Evolutionary conservation across 2,329 filamentous ascomycete species (phyloP).

Genomic region (Beauveria pseudobassiana): DNA sequence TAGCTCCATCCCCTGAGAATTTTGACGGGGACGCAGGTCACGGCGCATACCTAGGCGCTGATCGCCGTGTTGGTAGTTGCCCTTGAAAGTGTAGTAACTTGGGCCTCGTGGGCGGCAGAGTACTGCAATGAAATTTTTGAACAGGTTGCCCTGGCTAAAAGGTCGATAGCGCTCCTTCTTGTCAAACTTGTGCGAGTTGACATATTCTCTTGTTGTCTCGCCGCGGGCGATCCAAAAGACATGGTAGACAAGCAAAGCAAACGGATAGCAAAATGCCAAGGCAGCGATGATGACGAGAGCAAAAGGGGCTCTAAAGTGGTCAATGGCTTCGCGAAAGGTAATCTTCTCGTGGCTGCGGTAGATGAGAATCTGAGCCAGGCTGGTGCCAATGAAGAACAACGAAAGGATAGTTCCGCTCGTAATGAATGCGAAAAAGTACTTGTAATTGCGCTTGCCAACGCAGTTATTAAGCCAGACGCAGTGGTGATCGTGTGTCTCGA

Average conservation of each 20-base stretch:
- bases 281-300: conserved; percentile 81
- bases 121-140: conserved; percentile 75
- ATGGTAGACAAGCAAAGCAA: conserved; percentile 80
- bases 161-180: conserved; percentile 88
- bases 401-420: conserved; percentile 69
- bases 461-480: conserved; percentile 99
- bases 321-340: conserved; percentile 61
- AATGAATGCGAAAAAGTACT: conserved; percentile 94
- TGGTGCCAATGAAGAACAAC: conserved; percentile 67
- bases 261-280: conserved; percentile 69
- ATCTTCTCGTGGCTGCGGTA: conserved; percentile 58
- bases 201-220: conserved; percentile 92
- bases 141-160: conserved; percentile 69
- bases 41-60: conserved; percentile 62
- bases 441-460: conserved; percentile 92
- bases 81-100: conserved; percentile 84
- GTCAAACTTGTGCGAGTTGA: conserved; percentile 91
- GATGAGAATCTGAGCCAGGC: conserved; percentile 70
- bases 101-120: conserved; percentile 77
- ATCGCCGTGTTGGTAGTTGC: conserved; percentile 68
- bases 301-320: conserved; percentile 70
- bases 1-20: conserved; percentile 62
- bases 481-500: conserved; percentile 96
- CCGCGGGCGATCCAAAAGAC: conserved; percentile 83
- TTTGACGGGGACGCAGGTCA: conserved; percentile 36